Evolutionary conservation across 495 filamentous ascomycete genomes (phyloP).

Genomic region (Penicillium crystallinum): DNA sequence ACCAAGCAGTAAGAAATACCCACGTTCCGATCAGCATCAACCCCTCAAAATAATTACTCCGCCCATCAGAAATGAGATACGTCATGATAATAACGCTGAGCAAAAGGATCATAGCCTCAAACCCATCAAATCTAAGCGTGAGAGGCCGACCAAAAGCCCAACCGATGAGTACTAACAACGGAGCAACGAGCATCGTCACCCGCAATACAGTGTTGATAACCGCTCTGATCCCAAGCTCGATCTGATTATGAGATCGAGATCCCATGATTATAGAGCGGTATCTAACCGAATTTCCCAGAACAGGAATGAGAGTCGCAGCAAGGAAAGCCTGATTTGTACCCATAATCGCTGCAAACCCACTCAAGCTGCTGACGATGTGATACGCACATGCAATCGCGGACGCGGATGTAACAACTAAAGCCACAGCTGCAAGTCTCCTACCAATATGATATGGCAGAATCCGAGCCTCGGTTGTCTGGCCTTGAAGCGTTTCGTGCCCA

Average conservation of each 20-base stretch:
- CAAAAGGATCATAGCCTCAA: conserved; percentile 34
- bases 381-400: conserved; percentile 19
- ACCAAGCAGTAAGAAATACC: not conserved
- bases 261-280: conserved; percentile 15
- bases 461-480: not conserved
- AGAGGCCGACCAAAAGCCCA: conserved; percentile 30
- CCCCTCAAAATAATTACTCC: conserved; percentile 57
- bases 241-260: conserved; percentile 11
- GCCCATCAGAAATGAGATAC: conserved; percentile 55
- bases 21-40: conserved; percentile 25
- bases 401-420: conserved; percentile 11
- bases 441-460: not conserved
- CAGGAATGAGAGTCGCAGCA: conserved; percentile 20
- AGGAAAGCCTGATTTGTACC: conserved; percentile 21
- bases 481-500: not conserved
- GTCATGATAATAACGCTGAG: conserved; percentile 31
- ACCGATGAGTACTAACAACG: conserved; percentile 33
- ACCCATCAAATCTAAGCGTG: conserved; percentile 30
- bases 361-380: conserved; percentile 22
- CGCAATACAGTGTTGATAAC: conserved; percentile 23
- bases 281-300: conserved; percentile 24
- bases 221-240: conserved; percentile 23
- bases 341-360: conserved; percentile 7
- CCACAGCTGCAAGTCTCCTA: not conserved
- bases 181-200: conserved; percentile 31